A percentile compares a stretch with the other conserved stretches of the same genome.
Conservation (phyloP, 208 protist genomes). For the Acanthamoeba lenticulata region DNA sequence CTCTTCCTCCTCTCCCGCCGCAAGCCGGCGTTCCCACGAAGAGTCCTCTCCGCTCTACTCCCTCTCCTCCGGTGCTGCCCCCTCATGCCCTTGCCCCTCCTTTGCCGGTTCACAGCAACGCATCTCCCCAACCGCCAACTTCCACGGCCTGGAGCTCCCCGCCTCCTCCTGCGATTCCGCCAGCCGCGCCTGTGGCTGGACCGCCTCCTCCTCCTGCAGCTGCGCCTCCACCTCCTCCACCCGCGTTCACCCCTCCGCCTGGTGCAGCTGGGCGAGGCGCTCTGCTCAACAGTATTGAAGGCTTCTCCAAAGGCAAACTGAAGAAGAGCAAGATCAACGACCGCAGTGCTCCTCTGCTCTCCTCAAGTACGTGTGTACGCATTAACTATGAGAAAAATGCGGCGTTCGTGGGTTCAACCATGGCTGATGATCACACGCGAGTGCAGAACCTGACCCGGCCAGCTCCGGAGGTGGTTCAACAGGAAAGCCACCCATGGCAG, state of each 20-base stretch:
- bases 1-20: too few relatives aligned
- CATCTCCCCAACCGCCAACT: too few relatives aligned
- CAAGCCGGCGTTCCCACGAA: too few relatives aligned
- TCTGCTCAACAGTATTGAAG: conserved; percentile 72
- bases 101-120: too few relatives aligned
- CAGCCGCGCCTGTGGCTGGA: background rate
- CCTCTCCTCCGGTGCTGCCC: too few relatives aligned
- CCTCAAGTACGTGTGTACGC: background rate
- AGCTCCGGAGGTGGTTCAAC: background rate
- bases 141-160: too few relatives aligned
- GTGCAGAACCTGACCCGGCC: background rate
- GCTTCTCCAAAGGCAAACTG: conserved; percentile 63
- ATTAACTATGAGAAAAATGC: background rate
- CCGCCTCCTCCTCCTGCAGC: background rate
- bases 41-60: too few relatives aligned
- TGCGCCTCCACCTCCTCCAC: background rate
- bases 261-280: background rate
- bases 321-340: conserved; percentile 38
- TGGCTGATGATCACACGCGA: too few relatives aligned
- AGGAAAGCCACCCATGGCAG: background rate
- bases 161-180: too few relatives aligned
- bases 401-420: background rate
- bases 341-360: background rate
- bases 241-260: background rate
- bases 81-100: too few relatives aligned